Conservation (phyloP, 2,329 filamentous ascomycete genomes). For the Pseudopithomyces chartarum region DNA sequence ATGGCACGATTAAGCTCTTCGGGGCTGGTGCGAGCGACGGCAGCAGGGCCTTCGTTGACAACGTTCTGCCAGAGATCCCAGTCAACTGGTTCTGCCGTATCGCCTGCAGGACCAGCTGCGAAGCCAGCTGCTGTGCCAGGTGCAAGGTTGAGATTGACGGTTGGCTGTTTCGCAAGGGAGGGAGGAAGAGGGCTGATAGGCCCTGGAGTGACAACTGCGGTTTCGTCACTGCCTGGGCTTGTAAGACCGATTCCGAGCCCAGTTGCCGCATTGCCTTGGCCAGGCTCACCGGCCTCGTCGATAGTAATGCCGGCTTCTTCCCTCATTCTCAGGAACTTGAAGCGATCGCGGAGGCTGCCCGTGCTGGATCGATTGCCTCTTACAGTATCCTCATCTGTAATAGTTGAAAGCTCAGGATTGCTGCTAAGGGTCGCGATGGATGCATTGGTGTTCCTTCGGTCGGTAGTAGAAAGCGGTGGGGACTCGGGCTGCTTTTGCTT, state of each 20-base stretch:
- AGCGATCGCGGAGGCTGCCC: constrained; percentile 52
- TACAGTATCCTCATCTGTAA: constrained; percentile 64
- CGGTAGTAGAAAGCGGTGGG: constrained; percentile 57
- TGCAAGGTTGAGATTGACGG: constrained; percentile 72
- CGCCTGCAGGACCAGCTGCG: constrained; percentile 74
- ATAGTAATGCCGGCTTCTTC: constrained; percentile 50
- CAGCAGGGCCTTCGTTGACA: constrained; percentile 90
- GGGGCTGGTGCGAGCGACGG: constrained; percentile 83
- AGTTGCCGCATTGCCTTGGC: constrained; percentile 38
- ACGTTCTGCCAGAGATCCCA: constrained; percentile 98
- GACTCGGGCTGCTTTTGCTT: constrained; percentile 62
- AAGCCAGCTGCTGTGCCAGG: constrained; percentile 87
- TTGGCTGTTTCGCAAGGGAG: constrained; percentile 59
- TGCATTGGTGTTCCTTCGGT: constrained; percentile 75
- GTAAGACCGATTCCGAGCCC: constrained; percentile 51
- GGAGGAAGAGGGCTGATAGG: constrained; percentile 36
- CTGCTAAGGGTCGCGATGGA: constrained; percentile 79
- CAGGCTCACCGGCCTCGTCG: constrained; percentile 52
- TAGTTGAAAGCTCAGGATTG: constrained; percentile 76
- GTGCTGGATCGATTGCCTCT: constrained; percentile 42
- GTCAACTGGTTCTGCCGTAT: constrained; percentile 76
- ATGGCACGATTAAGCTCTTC: constrained; percentile 91
- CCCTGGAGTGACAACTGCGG: constrained; percentile 25
- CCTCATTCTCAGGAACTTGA: constrained; percentile 51
- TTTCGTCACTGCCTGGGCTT: constrained; percentile 54